Evolutionary conservation across 176 grass and related monocot genomes (phyloP).

Genomic region (Chrysopogon serrulatus): DNA sequence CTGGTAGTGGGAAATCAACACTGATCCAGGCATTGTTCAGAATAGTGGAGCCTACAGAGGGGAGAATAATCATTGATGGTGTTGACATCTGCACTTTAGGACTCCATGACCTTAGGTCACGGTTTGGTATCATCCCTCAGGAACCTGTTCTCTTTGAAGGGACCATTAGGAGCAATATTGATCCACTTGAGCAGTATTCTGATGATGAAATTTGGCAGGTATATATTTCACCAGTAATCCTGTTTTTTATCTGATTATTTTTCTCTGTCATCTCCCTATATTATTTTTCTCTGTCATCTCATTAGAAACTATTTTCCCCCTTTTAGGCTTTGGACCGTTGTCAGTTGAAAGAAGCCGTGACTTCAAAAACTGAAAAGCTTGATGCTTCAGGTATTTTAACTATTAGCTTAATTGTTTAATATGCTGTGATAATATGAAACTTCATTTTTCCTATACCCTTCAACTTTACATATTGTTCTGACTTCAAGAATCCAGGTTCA

Average conservation of each 20-base stretch:
- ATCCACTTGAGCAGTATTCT: slow-evolving; percentile 76
- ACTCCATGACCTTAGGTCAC: slow-evolving; percentile 95
- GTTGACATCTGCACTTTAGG: slow-evolving; percentile 87
- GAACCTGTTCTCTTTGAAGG: slow-evolving; percentile 96
- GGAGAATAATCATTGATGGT: slow-evolving; percentile 73
- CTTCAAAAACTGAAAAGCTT: slow-evolving; percentile 86
- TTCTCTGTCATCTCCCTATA: not conserved
- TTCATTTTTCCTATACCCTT: not conserved
- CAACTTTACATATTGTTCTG: not conserved
- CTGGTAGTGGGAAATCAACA: slow-evolving; percentile 96
- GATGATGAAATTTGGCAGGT: slow-evolving; percentile 99
- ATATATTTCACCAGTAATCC: slow-evolving; percentile 3
- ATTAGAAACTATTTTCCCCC: not conserved
- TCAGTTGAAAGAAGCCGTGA: slow-evolving; percentile 85
- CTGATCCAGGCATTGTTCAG: slow-evolving; percentile 96
- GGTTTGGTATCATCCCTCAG: slow-evolving; percentile 94
- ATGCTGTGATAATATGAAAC: not conserved
- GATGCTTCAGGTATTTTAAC: slow-evolving; percentile 73
- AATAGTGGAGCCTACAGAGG: slow-evolving; percentile 86
- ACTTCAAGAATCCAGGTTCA: not conserved
- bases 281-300: not conserved
- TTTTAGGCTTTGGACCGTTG: slow-evolving; percentile 85
- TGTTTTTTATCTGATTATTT: not conserved
- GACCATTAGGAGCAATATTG: slow-evolving; percentile 84
- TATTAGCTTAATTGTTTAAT: not conserved